phyloP scores from a whole-genome alignment of 2,329 filamentous ascomycete genomes.

The Trichoderma lentiforme region DNA sequence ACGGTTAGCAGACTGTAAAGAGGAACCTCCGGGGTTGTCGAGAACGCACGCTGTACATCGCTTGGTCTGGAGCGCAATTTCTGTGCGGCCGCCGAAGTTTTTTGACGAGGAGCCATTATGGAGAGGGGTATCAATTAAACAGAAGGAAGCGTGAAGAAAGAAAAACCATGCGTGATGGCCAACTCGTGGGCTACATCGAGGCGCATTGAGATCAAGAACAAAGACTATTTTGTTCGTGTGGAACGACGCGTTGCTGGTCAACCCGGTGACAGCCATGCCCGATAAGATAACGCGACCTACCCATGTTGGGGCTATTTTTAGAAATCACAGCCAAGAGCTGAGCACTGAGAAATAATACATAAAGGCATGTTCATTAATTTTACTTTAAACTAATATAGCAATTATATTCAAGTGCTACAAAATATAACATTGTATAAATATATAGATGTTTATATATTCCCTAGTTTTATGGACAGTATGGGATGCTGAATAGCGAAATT shows the following conservation, averaged over 20 bases:
- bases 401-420: no score
- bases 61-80: constrained; percentile 32
- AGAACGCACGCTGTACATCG: constrained; percentile 39
- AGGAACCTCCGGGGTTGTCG: not conserved
- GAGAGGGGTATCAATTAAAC: not conserved
- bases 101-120: constrained; percentile 12
- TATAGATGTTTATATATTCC: no score
- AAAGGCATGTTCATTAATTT: not conserved
- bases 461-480: no score
- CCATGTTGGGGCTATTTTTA: not conserved
- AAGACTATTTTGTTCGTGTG: constrained; percentile 4
- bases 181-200: constrained; percentile 7
- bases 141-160: not conserved
- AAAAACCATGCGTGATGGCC: constrained; percentile 1
- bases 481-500: no score
- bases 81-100: constrained; percentile 19
- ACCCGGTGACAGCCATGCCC: constrained; percentile 3
- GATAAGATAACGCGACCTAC: constrained; percentile 8
- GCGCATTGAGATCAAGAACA: not conserved
- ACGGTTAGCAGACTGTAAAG: constrained; percentile 22
- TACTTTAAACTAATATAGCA: not conserved
- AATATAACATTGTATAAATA: not conserved
- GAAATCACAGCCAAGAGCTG: not conserved
- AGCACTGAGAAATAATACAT: not conserved
- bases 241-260: constrained; percentile 13